These are phyloP conservation scores for Pichia terricola DNA, from an alignment of 1,139 yeast species.

Conservation along the genomic window DNA sequence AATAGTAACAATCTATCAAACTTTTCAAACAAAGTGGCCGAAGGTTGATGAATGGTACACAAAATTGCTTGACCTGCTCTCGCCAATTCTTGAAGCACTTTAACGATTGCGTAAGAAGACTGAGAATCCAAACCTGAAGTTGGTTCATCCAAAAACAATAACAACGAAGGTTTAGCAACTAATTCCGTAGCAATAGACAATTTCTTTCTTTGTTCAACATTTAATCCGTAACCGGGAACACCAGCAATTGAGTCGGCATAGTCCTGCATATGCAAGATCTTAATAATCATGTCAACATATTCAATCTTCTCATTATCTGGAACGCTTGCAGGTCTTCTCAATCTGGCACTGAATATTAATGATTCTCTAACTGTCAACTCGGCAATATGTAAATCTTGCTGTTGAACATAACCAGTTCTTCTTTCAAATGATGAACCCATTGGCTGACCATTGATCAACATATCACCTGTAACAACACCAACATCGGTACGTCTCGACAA, in stretches of 20 bases:
- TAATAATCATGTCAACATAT: constrained; percentile 40
- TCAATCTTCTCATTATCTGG: constrained; percentile 36
- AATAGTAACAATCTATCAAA: constrained; percentile 36
- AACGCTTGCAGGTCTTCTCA: constrained; percentile 37
- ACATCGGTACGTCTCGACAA: constrained; percentile 42
- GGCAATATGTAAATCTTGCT: constrained; percentile 44
- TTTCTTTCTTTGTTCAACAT: constrained; percentile 41
- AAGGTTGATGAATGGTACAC: constrained; percentile 51
- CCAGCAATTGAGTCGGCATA: constrained; percentile 52
- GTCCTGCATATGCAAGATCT: constrained; percentile 38
- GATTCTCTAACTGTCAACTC: constrained; percentile 44
- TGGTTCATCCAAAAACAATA: constrained; percentile 42
- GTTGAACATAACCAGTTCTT: constrained; percentile 49
- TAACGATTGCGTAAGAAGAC: constrained; percentile 42
- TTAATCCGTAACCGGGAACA: constrained; percentile 40
- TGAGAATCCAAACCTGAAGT: constrained; percentile 46
- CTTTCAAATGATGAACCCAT: constrained; percentile 35
- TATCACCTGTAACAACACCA: constrained; percentile 44
- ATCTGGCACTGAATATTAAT: constrained; percentile 40
- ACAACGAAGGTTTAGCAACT: constrained; percentile 40
- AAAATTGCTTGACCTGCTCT: constrained; percentile 41
- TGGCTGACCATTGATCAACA: constrained; percentile 40
- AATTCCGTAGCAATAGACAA: constrained; percentile 37
- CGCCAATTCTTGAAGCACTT: constrained; percentile 33
- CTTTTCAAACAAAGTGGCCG: constrained; percentile 41